Evolutionary conservation across 1,284 basidiomycete genomes (phyloP).

Genomic region (Waitea zeae): DNA sequence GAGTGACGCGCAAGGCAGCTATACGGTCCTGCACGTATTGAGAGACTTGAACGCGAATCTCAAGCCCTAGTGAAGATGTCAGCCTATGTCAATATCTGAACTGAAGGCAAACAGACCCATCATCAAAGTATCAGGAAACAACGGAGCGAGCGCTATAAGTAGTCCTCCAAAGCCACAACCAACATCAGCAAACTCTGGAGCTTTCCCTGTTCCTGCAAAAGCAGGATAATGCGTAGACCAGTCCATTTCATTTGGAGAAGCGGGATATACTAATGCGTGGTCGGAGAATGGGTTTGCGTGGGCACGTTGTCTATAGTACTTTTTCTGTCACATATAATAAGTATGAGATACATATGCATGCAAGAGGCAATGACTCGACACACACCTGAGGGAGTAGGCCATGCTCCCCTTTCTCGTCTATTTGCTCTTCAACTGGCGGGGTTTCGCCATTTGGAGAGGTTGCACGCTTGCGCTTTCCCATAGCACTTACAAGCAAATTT

Average conservation of each 20-base stretch:
- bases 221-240: constrained; percentile 80
- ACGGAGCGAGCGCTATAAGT: constrained; percentile 76
- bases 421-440: too few species aligned
- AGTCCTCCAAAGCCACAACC: constrained; percentile 98
- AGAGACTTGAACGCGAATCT: constrained; percentile 93
- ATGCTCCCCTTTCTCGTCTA: too few species aligned
- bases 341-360: too few species aligned
- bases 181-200: constrained; percentile 90
- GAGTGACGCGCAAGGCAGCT: constrained; percentile 56
- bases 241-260: constrained; percentile 66
- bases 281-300: constrained; percentile 99
- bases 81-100: constrained; percentile 4
- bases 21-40: constrained; percentile 96
- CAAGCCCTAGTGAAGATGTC: constrained; percentile 54
- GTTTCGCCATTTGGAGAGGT: too few species aligned
- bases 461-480: too few species aligned
- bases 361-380: too few species aligned
- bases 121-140: constrained; percentile 88
- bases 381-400: too few species aligned
- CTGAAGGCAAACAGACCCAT: constrained; percentile 60
- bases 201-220: constrained; percentile 35
- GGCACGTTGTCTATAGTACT: constrained; percentile 91
- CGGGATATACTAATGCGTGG: constrained; percentile 82
- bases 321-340: constrained; percentile 52
- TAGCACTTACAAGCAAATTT: too few species aligned